phyloP scores from a whole-genome alignment of 108 stramenopile genomes.

The Tribonema minus region DNA sequence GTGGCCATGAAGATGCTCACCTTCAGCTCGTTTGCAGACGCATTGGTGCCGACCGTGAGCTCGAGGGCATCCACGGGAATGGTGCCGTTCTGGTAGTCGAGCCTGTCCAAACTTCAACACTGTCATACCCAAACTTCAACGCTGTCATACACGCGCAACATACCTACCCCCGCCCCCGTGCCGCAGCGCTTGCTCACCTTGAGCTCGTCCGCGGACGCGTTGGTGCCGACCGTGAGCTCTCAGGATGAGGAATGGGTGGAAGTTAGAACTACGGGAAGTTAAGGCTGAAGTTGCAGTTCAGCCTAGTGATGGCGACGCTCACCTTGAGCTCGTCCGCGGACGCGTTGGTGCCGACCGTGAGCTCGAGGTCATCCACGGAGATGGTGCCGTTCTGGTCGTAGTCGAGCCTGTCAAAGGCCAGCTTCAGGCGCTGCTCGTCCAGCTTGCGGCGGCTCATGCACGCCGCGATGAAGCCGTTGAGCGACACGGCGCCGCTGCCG shows the following conservation, averaged over 20 bases:
- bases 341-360: neutral
- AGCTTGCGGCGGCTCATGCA: conserved; percentile 18
- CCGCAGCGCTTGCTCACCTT: too few relatives aligned
- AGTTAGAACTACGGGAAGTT: too few relatives aligned
- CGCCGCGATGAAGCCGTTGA: conserved; percentile 47
- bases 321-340: neutral
- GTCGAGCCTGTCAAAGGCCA: conserved; percentile 38
- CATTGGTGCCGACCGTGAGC: neutral
- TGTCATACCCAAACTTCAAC: too few relatives aligned
- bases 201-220: too few relatives aligned
- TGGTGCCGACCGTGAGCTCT: too few relatives aligned
- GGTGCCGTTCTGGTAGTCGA: conserved; percentile 32
- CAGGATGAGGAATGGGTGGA: too few relatives aligned
- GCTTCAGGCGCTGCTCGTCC: conserved; percentile 21
- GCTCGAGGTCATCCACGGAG: conserved; percentile 7
- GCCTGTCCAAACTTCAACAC: too few relatives aligned
- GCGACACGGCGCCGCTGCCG: conserved; percentile 16
- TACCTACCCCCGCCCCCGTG: conserved; percentile 60
- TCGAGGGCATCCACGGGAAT: conserved; percentile 3
- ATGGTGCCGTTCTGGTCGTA: conserved; percentile 34
- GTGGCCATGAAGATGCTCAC: too few relatives aligned
- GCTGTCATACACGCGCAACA: too few relatives aligned
- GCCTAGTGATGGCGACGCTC: too few relatives aligned
- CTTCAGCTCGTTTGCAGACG: neutral
- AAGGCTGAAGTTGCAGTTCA: too few relatives aligned